Conservation (phyloP, 2,329 filamentous ascomycete species). For the Arthrobotrys pseudoclavata region DNA sequence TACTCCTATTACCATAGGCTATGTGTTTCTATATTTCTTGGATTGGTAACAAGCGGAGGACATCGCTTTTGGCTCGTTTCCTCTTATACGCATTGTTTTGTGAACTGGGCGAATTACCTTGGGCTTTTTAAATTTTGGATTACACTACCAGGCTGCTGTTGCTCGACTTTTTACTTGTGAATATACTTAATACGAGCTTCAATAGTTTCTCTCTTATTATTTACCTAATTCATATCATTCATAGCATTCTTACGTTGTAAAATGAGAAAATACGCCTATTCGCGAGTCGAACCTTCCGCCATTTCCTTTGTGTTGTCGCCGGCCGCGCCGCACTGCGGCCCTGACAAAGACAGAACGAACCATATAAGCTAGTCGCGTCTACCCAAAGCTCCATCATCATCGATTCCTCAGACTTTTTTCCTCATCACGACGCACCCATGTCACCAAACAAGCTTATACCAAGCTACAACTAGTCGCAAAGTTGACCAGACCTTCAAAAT, state of each 20-base stretch:
- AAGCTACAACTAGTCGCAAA: not conserved
- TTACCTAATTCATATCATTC: too few relatives aligned
- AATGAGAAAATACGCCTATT: too few relatives aligned
- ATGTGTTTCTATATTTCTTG: constrained; percentile 14
- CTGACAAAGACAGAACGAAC: constrained; percentile 16
- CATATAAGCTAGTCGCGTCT: constrained; percentile 25
- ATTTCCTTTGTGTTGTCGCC: constrained; percentile 22
- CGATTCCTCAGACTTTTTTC: not conserved
- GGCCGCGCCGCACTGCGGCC: constrained; percentile 22
- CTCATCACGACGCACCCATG: not conserved
- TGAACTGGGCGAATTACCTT: constrained; percentile 20
- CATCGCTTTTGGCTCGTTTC: constrained; percentile 22
- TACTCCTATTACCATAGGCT: not conserved
- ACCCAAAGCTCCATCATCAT: constrained; percentile 7
- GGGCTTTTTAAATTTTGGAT: constrained; percentile 1
- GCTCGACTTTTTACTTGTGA: constrained; percentile 34
- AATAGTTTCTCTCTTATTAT: not conserved
- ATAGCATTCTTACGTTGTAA: too few relatives aligned
- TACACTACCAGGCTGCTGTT: constrained; percentile 3
- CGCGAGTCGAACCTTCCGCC: too few relatives aligned
- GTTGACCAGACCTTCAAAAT: not conserved
- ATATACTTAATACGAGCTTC: constrained; percentile 40
- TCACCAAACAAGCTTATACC: not conserved
- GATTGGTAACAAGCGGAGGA: constrained; percentile 18
- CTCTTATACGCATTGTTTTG: constrained; percentile 17